These are phyloP conservation scores for Crassisporium funariophilum DNA, from an alignment of 768 basidiomycete genomes.

Conservation along the genomic window DNA sequence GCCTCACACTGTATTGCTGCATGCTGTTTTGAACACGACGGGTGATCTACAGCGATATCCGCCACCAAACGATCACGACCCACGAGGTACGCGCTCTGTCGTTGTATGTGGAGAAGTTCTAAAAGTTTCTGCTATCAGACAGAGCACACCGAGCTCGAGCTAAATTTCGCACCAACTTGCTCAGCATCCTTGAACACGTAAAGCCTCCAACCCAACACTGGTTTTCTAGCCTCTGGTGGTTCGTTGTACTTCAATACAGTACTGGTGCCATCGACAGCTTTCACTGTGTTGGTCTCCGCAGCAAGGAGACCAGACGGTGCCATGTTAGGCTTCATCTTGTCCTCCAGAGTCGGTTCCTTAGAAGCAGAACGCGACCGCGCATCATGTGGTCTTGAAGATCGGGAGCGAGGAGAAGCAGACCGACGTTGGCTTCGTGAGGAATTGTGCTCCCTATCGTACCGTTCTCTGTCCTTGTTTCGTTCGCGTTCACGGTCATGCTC, in stretches of 20 bases:
- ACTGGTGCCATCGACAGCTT: slow-evolving; percentile 70
- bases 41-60: slow-evolving; percentile 90
- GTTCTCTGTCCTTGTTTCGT: slow-evolving; percentile 44
- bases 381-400: slow-evolving; percentile 39
- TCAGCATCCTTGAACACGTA: slow-evolving; percentile 98
- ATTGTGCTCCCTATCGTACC: slow-evolving; percentile 38
- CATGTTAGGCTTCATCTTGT: slow-evolving; percentile 88
- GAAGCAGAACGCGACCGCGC: slow-evolving; percentile 46
- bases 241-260: slow-evolving; percentile 97
- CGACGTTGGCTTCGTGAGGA: slow-evolving; percentile 40
- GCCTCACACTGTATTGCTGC: slow-evolving; percentile 88
- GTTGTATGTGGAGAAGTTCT: slow-evolving; percentile 92
- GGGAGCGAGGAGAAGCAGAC: slow-evolving; percentile 65
- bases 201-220: slow-evolving; percentile 85
- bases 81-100: slow-evolving; percentile 92
- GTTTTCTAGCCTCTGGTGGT: slow-evolving; percentile 96
- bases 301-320: slow-evolving; percentile 86
- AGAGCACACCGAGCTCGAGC: background rate
- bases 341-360: slow-evolving; percentile 33
- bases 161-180: slow-evolving; percentile 72
- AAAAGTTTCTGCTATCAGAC: slow-evolving; percentile 3
- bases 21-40: slow-evolving; percentile 98
- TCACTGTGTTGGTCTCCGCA: slow-evolving; percentile 93
- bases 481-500: slow-evolving; percentile 45
- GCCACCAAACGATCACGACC: slow-evolving; percentile 87